phyloP scores from a whole-genome alignment of 768 basidiomycete genomes.

The Suillus alpinus region DNA sequence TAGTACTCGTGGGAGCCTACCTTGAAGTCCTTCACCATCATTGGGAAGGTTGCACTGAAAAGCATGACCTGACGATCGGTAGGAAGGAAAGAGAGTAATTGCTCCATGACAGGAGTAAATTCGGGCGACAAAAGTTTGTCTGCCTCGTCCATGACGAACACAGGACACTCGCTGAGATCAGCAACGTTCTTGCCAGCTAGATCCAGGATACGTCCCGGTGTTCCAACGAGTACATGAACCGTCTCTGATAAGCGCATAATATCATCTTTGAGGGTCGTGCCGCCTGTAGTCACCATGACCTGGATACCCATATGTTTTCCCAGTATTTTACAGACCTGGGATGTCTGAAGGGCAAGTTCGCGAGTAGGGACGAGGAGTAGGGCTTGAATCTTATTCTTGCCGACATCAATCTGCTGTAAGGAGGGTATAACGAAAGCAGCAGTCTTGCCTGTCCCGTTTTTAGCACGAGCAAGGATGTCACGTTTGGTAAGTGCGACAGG shows the following conservation, averaged over 20 bases:
- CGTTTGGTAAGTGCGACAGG: slow-evolving; percentile 91
- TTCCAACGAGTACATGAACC: slow-evolving; percentile 96
- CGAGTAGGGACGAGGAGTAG: slow-evolving; percentile 97
- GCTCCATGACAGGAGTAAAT: slow-evolving; percentile 98
- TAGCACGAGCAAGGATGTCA: slow-evolving; percentile 92
- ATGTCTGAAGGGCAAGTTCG: slow-evolving; percentile 95
- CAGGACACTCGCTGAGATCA: slow-evolving; percentile 89
- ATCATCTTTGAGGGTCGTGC: slow-evolving; percentile 97
- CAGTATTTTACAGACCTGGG: slow-evolving; percentile 97
- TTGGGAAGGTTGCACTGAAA: slow-evolving; percentile 98
- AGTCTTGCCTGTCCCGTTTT: slow-evolving; percentile 97
- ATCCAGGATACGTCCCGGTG: slow-evolving; percentile 94
- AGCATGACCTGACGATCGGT: slow-evolving; percentile 93
- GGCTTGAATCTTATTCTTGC: slow-evolving; percentile 88
- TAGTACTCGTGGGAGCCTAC: slow-evolving; percentile 36
- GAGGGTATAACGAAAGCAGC: slow-evolving; percentile 98
- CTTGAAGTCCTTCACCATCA: slow-evolving; percentile 99
- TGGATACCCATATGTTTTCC: slow-evolving; percentile 94
- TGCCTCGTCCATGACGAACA: slow-evolving; percentile 99
- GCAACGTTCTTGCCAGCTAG: slow-evolving; percentile 90
- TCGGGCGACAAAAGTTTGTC: slow-evolving; percentile 97
- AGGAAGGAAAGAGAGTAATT: slow-evolving; percentile 83
- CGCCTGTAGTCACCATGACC: slow-evolving; percentile 99
- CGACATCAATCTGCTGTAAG: slow-evolving; percentile 86
- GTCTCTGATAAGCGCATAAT: slow-evolving; percentile 86